Evolutionary conservation across 192 early-diverging fungal species (phyloP), one percentile per base, ranked within the genome.

Genomic region (Dissophora globulifera): DNA sequence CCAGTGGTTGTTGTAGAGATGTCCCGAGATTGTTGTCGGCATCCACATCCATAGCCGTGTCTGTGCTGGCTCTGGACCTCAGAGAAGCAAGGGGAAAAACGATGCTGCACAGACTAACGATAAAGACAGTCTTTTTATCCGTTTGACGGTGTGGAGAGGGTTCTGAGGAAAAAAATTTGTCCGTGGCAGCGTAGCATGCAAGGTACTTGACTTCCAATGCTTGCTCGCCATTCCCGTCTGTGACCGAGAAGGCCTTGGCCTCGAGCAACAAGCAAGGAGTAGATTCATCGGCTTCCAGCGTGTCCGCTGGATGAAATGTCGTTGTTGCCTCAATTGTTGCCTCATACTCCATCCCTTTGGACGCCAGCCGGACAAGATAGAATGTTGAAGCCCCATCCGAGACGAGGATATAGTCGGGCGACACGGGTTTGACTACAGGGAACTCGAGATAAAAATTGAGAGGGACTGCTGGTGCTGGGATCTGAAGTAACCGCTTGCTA

Each of bases 61-160:
- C 33, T 12, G n/a, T n/a, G n/a, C n/a, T n/a, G n/a, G n/a, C n/a
- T n/a, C n/a, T n/a, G n/a, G n/a, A n/a, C n/a, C n/a, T n/a, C n/a
- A n/a, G n/a, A n/a, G n/a, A n/a, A n/a, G n/a, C n/a, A n/a, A n/a
- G n/a, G n/a, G n/a, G n/a, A n/a, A n/a, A n/a, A n/a, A n/a, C 30
- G 13, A 66, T 16, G 19, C 57, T 66, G 35, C 71, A 75, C 23
- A 75, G 49, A 30, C 50, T 75, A 40, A 75, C 62, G 27, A 75
- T 60, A 46, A 75, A 75, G 1, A 75, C 41, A 5, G 71, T 75
- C 58, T 66, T 75, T 25, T 58, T 65, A 12, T 75, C 71, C 12
- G 71, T 47, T 33, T 60, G 65, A 25, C 35, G 62, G 33, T 75
- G 62, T 4, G 71, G 71, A 2, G 71, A 75, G 3, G 71, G 71